Evolutionary conservation across 176 grass and related monocot genomes (phyloP).

Genomic region (Puccinellia tenuiflora): DNA sequence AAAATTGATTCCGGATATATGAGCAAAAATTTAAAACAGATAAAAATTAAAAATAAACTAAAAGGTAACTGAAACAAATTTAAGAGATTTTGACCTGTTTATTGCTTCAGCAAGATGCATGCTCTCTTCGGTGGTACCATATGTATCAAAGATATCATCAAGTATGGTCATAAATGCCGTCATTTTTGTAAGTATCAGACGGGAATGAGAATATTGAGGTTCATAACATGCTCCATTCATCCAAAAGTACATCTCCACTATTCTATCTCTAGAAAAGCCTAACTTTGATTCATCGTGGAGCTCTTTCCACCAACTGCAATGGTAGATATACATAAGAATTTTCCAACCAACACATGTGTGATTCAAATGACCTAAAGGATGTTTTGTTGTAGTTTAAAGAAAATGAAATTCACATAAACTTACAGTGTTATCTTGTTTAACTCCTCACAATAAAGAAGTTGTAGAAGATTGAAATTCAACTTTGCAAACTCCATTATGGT

Average conservation of each 20-base stretch:
- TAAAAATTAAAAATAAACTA: background rate
- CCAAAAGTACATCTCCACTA: conserved; percentile 42
- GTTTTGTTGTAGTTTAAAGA: background rate
- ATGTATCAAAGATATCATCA: conserved; percentile 32
- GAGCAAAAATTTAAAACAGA: background rate
- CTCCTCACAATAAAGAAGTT: conserved; percentile 44
- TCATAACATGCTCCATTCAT: conserved; percentile 40
- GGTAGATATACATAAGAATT: background rate
- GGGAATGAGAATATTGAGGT: background rate
- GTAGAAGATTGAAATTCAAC: conserved; percentile 47
- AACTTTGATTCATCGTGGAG: conserved; percentile 20
- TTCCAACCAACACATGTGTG: background rate
- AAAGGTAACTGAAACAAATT: background rate
- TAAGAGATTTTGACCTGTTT: conserved; percentile 4
- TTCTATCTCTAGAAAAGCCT: conserved; percentile 38
- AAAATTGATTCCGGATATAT: background rate
- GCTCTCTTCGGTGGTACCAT: conserved; percentile 22
- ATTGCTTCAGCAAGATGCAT: conserved; percentile 26
- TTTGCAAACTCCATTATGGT: conserved; percentile 37
- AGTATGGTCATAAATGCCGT: conserved; percentile 14
- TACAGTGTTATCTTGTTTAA: conserved; percentile 23
- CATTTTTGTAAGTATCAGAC: conserved; percentile 33
- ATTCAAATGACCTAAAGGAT: background rate
- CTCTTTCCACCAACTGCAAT: conserved; percentile 27
- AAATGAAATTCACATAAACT: background rate